A percentile compares a stretch with the other conserved stretches of the same genome.
Conservation (phyloP, 2,329 filamentous ascomycete species). For the Claviceps purpurea region DNA sequence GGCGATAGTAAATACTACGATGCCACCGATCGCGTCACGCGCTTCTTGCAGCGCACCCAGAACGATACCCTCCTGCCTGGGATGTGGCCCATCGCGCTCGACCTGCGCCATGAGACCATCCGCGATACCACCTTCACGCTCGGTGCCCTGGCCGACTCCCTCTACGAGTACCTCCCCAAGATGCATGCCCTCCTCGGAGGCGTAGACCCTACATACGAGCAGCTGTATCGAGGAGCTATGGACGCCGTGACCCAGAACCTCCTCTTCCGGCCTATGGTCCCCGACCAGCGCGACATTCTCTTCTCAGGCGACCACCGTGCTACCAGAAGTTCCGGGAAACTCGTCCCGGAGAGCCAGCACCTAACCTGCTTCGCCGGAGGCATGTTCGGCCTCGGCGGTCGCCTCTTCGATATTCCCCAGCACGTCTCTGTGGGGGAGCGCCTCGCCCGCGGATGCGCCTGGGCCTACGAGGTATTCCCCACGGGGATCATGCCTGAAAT, state of each 20-base stretch:
- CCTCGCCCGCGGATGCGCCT: slow-evolving; percentile 41
- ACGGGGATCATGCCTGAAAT: slow-evolving; percentile 47
- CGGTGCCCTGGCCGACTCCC: slow-evolving; percentile 41
- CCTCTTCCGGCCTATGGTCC: slow-evolving; percentile 57
- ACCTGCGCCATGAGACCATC: slow-evolving; percentile 43
- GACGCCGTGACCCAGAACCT: slow-evolving; percentile 48
- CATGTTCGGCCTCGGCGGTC: slow-evolving; percentile 53
- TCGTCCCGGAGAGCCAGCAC: slow-evolving; percentile 19
- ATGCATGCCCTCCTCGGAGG: slow-evolving; percentile 55
- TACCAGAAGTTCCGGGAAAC: slow-evolving; percentile 9
- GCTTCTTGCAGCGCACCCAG: slow-evolving; percentile 55
- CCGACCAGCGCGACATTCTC: slow-evolving; percentile 47
- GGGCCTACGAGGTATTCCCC: slow-evolving; percentile 41
- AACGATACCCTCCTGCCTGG: slow-evolving; percentile 58
- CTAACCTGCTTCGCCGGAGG: slow-evolving; percentile 52
- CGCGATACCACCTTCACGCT: slow-evolving; percentile 32
- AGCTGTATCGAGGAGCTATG: slow-evolving; percentile 52
- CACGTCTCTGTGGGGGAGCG: slow-evolving; percentile 35
- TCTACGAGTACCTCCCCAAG: slow-evolving; percentile 50
- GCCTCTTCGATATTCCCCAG: slow-evolving; percentile 37
- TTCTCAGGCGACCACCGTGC: slow-evolving; percentile 19
- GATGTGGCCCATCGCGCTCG: slow-evolving; percentile 59
- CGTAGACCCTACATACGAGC: slow-evolving; percentile 43
- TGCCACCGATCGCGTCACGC: slow-evolving; percentile 59
- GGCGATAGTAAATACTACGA: slow-evolving; percentile 64